Evolutionary conservation across 108 stramenopile genomes (phyloP), one percentile per base, ranked within the genome.

Genomic region (Skeletonema marinoi): DNA sequence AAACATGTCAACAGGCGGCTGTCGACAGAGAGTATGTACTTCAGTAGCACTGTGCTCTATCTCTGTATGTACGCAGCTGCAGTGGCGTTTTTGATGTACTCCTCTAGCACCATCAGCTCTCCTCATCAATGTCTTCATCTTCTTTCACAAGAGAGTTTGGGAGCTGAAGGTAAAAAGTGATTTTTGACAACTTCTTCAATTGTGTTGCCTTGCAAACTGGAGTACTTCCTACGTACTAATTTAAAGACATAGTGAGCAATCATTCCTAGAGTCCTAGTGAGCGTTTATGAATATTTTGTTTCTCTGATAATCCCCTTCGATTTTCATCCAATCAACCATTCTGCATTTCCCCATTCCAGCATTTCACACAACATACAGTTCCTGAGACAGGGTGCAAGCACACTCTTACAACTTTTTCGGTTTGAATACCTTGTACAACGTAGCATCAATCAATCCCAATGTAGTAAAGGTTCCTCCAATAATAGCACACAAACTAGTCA

Each of bases 401-500:
- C 54, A 29, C 21, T 56, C 19, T 64, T 39, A 64, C 36, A 64
- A 39, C 63, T 64, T 64, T 72, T 94, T 94, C 29, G 93, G 91
- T 70, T 98, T 99, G 66, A 99, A 87, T 41, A 97, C 90, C 77
- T 88, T 95, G 87, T 95, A 90, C 44, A 99, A 83, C 4, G 91
- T 83, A 29, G 92, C 93, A 88, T 98, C 96, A 35, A 99, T 92
- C 73, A 99, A 81, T 21, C 98, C 98, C 41, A 99, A 74, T 3
- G 97, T 97, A 14, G 98, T 99, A 76, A 97, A 99, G n/a, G 97
- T 97, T 36, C 98, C 98, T 62, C 98, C 98, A 51, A 99, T 96
- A 67, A 98, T 97, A 46, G 98, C 98, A 75, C 93, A 93, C 66
- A 99, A 71, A 73, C 88, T 94, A 1, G 97, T 99, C 58, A 98